A percentile compares a stretch with the other conserved stretches of the same genome.
Evolutionary conservation across 129 eudicot genomes (phyloP).

Genomic region (Logfia minima): DNA sequence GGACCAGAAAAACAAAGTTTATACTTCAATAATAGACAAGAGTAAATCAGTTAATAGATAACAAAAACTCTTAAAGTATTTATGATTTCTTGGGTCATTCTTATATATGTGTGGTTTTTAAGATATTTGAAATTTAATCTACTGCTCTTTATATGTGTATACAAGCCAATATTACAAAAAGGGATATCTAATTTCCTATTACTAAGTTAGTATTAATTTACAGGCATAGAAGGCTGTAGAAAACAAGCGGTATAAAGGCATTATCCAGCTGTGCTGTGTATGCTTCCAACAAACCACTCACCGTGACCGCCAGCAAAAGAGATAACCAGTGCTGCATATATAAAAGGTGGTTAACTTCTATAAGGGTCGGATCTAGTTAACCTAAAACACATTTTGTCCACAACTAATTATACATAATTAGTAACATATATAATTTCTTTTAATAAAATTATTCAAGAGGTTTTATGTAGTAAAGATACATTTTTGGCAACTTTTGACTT

Average conservation of each 20-base stretch:
- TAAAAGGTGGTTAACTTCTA: too few species aligned
- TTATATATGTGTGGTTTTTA: neutral
- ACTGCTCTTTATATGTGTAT: constrained; percentile 5
- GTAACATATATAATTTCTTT: too few species aligned
- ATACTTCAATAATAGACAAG: neutral
- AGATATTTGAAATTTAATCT: neutral
- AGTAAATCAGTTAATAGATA: neutral
- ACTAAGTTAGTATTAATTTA: constrained; percentile 28
- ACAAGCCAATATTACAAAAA: constrained; percentile 18
- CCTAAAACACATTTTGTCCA: neutral
- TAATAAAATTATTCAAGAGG: neutral
- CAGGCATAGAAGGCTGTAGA: constrained; percentile 91
- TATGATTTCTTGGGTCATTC: neutral
- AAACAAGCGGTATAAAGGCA: constrained; percentile 91
- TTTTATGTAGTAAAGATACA: neutral
- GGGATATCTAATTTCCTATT: constrained; percentile 14
- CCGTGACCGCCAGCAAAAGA: constrained; percentile 75
- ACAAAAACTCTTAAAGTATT: neutral
- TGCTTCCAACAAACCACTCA: constrained; percentile 89
- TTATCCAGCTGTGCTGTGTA: constrained; percentile 98
- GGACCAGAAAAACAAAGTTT: neutral
- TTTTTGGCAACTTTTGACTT: neutral
- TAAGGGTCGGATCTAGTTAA: neutral
- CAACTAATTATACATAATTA: too few species aligned
- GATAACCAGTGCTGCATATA: constrained; percentile 84